Base-by-base conservation (phyloP, 192 early-diverging fungal species). In the Backusella tuberculispora region DNA sequence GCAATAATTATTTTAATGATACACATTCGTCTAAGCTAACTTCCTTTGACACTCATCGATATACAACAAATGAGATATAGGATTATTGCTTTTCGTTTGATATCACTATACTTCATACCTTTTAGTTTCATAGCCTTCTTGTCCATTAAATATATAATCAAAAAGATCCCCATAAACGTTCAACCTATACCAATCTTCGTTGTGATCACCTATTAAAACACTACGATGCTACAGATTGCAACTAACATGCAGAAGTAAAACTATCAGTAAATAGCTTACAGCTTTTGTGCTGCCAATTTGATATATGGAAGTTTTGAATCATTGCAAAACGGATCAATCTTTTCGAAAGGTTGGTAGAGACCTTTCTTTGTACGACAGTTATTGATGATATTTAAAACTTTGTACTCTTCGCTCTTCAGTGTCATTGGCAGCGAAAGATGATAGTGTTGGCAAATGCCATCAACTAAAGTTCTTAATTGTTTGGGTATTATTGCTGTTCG, bases 81-180 rank as follows among this genome's bases (percentile, higher is more conserved):
- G 45, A 14, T 46, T 46, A 46, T 46, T 46, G 45, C 13, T 46
- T 46, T 46, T 66, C 38, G 64, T 66, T 15, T 66, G 64, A 66
- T 66, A 66, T 66, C 64, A 66, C 64, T 65, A 65, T 65, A 65
- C 37, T 65, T 65, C 63, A 65, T 65, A 65, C 63, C 63, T 65
- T 65, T 37, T 65, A 34, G 63, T 65, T 65, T 65, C 63, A 65
- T 65, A 38, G 1, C 63, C 63, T 65, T 0, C 63, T 65, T 65
- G 63, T 26, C 63, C 63, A 65, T 65, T 65, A 14, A 65, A 65
- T 65, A 65, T 65, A 65, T 41, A 65, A 65, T 65, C 63, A 65
- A 65, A 65, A 65, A 65, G 63, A 65, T 65, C 63, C 34, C 63
- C 34, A 5, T 65, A 65, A 34, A 65, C 34, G 63, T 65, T 65